A percentile compares a stretch with the other conserved stretches of the same genome.
phyloP scores from a whole-genome alignment of 805 yeast genomes.

The Schizosaccharomyces osmophilus region DNA sequence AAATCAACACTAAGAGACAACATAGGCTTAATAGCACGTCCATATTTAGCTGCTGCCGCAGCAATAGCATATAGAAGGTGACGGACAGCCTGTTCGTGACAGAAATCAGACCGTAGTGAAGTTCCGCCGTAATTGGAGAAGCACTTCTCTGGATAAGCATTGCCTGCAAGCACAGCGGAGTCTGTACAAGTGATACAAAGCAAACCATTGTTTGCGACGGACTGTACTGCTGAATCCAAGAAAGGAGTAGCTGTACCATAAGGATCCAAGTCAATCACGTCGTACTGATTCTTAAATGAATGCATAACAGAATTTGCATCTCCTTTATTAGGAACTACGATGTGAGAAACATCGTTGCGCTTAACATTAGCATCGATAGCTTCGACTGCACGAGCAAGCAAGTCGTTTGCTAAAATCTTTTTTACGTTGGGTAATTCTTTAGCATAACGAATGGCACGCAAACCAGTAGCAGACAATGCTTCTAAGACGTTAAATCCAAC shows the following conservation, averaged over 20 bases:
- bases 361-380: constrained; percentile 49
- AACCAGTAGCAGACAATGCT: constrained; percentile 84
- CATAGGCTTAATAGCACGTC: constrained; percentile 66
- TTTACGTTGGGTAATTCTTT: constrained; percentile 63
- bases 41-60: constrained; percentile 70
- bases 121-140: constrained; percentile 86
- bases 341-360: constrained; percentile 33
- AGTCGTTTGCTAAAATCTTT: constrained; percentile 68
- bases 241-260: constrained; percentile 95
- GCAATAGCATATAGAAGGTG: constrained; percentile 56
- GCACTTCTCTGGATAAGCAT: constrained; percentile 90
- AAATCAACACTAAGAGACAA: constrained; percentile 73
- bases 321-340: constrained; percentile 47
- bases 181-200: constrained; percentile 88
- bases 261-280: constrained; percentile 84
- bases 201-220: constrained; percentile 63
- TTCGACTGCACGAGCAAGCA: constrained; percentile 62
- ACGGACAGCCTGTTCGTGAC: constrained; percentile 83
- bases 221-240: constrained; percentile 70
- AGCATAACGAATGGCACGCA: constrained; percentile 80
- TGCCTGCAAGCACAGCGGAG: constrained; percentile 83
- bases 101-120: constrained; percentile 53
- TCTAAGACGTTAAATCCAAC: constrained; percentile 41
- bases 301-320: constrained; percentile 82
- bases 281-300: constrained; percentile 24